Evolutionary conservation across 169 alveolate genomes (phyloP).

Genomic region (Plasmodium vinckei): DNA sequence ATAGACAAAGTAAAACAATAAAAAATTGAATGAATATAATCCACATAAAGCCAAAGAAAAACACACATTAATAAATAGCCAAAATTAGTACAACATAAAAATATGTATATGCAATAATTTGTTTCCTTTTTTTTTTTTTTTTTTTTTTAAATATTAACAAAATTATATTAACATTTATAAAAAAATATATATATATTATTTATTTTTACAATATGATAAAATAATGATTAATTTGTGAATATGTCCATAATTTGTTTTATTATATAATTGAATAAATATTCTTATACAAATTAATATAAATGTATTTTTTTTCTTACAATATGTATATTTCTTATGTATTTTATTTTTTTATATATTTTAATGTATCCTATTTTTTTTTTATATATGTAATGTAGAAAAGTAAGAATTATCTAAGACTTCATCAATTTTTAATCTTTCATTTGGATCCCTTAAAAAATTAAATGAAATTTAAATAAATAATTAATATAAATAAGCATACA

Average conservation of each 20-base stretch:
- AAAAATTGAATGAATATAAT: background rate
- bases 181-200: background rate
- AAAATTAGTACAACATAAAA: background rate
- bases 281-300: background rate
- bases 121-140: slow-evolving; percentile 4
- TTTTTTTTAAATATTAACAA: slow-evolving; percentile 3
- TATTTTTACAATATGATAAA: background rate
- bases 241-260: slow-evolving; percentile 15
- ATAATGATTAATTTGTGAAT: slow-evolving; percentile 34
- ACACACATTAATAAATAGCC: background rate
- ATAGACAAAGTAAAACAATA: background rate
- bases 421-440: slow-evolving; percentile 70
- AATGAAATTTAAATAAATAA: background rate
- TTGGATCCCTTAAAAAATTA: slow-evolving; percentile 61
- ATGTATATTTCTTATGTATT: slow-evolving; percentile 1
- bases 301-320: slow-evolving; percentile 1
- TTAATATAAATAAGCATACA: background rate
- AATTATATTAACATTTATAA: background rate
- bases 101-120: background rate
- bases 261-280: slow-evolving; percentile 6
- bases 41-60: background rate
- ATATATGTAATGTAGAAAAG: slow-evolving; percentile 36
- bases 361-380: slow-evolving; percentile 3
- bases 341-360: background rate
- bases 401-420: slow-evolving; percentile 63